phyloP scores from a whole-genome alignment of 257 asterid species.

The Solanum sejunctum region DNA sequence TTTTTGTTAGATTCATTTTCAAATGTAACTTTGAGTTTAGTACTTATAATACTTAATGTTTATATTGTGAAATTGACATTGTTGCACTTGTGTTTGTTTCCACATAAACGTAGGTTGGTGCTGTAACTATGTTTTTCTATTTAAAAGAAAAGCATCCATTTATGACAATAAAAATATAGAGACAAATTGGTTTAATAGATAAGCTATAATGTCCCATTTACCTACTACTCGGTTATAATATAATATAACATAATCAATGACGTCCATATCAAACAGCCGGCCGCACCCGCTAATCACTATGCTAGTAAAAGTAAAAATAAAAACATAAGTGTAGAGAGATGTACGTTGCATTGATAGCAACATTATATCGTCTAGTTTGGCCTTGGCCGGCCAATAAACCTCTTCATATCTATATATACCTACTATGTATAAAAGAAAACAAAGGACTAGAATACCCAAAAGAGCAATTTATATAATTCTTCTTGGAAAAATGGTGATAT shows the following conservation, averaged over 20 bases:
- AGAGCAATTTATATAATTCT: background rate
- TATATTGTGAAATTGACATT: too few relatives aligned
- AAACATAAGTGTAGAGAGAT: background rate
- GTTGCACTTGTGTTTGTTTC: background rate
- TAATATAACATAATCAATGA: background rate
- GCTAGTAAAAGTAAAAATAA: background rate
- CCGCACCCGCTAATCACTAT: background rate
- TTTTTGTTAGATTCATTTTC: too few relatives aligned
- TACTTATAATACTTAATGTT: too few relatives aligned
- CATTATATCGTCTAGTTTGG: background rate
- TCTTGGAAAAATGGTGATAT: conserved; percentile 8
- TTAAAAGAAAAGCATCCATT: background rate
- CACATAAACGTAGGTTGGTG: background rate
- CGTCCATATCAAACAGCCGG: background rate
- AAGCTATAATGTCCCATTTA: background rate
- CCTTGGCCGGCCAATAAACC: background rate
- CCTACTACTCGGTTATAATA: background rate
- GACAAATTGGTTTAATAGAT: background rate
- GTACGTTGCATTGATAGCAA: background rate
- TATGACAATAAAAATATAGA: background rate
- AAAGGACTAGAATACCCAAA: background rate
- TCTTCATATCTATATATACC: conserved; percentile 1
- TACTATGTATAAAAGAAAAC: background rate
- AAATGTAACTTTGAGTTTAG: too few relatives aligned
- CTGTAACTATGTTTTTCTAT: background rate